Evolutionary conservation across 148 eudicot species (phyloP), one percentile per base, ranked within the genome.

Genomic region (Nepenthes mirabilis): DNA sequence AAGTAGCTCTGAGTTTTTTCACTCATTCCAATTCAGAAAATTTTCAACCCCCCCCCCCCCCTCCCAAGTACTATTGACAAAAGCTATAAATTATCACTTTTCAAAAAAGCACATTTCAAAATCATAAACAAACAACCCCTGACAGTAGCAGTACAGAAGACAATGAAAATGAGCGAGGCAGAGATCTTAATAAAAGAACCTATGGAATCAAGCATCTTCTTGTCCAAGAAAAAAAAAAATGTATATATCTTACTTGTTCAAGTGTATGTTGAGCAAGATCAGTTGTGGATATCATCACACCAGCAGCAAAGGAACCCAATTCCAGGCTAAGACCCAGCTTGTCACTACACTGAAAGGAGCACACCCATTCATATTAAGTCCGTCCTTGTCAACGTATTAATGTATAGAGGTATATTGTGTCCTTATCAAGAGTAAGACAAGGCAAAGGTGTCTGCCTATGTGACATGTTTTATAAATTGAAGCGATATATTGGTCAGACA

Each of bases 251-350:
- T 79, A 76, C 98, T 77, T 91, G 98, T 79, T 91, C 98, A 68
- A 91, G 94, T 51, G 98, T 91, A 79, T 85, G 96, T 56, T 88
- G 94, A 77, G 90, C 94, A 74, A 85, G 86, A 79, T 91, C 98
- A 56, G 98, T 91, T 55, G 96, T 85, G 59, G 98, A 85, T 76
- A 91, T 91, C 98, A 91, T 91, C 71, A 91, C 94, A 69, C 98
- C 98, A 72, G 98, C 98, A 65, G 98, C 98, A 80, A 91, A 91
- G 36, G 98, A 88, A 52, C 98, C 98, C 80, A 91, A 72, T 72
- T 91, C 98, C 55, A 88, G 93, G 72, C 98, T 91, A 56, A 91
- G 67, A 45, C 98, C 98, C 66, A 91, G 84, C 80, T 91, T 91
- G 70, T 91, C 98, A 59, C 98, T 91, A 85, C 85, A 80, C 98